phyloP scores from a whole-genome alignment of 495 filamentous ascomycete genomes.

The Talaromyces trachyspermus region DNA sequence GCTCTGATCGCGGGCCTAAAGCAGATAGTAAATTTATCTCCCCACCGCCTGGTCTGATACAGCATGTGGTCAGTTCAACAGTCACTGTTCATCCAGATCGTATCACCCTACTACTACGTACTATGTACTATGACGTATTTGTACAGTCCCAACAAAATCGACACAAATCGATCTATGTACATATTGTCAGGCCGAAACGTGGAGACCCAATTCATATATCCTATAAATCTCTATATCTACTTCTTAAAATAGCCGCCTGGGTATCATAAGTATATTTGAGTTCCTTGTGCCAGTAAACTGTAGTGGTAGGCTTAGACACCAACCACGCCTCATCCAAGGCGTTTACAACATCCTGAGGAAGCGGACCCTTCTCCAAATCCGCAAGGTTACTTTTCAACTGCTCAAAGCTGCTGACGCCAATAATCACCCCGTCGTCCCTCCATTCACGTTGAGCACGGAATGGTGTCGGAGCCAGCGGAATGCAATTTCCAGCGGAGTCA shows the following conservation, averaged over 20 bases:
- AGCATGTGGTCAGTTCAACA: too few relatives aligned
- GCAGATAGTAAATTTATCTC: too few relatives aligned
- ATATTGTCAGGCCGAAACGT: too few relatives aligned
- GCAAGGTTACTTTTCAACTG: slow-evolving; percentile 48
- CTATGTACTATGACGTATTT: too few relatives aligned
- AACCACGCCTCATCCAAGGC: slow-evolving; percentile 47
- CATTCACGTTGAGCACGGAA: slow-evolving; percentile 21
- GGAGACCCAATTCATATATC: background rate
- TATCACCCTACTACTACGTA: too few relatives aligned
- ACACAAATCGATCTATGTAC: too few relatives aligned
- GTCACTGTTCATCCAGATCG: too few relatives aligned
- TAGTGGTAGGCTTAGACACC: slow-evolving; percentile 56
- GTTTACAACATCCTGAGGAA: slow-evolving; percentile 48
- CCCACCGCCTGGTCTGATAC: too few relatives aligned
- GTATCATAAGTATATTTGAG: slow-evolving; percentile 73
- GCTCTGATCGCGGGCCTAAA: too few relatives aligned
- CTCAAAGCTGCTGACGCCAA: slow-evolving; percentile 42
- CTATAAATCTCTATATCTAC: slow-evolving; percentile 8
- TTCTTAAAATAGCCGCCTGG: slow-evolving; percentile 56
- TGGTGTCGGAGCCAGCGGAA: slow-evolving; percentile 44
- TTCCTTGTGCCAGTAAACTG: slow-evolving; percentile 71
- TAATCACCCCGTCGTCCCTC: slow-evolving; percentile 44
- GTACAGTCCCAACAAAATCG: too few relatives aligned
- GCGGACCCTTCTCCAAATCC: slow-evolving; percentile 47
- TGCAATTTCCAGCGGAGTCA: slow-evolving; percentile 39